Evolutionary conservation across 129 eudicot species (phyloP), one percentile per base, ranked within the genome.

Genomic region (Flaveria robusta): DNA sequence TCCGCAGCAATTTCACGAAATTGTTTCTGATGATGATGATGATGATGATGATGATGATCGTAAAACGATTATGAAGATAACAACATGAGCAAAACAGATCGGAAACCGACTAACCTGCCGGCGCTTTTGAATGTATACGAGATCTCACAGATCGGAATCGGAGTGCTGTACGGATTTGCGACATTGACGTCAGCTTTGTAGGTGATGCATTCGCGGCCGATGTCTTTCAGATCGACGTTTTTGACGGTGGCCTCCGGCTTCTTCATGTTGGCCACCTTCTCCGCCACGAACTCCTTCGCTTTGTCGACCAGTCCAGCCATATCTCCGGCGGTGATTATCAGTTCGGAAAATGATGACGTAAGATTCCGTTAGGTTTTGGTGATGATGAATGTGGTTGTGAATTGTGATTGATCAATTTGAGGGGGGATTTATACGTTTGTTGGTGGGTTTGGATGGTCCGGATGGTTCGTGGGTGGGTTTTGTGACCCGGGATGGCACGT

Each of bases 81-180:
- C 7, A 51, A 51, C 22, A 10, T 1, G 15, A n/a, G 22, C 8
- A 16, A 14, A 54, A 54, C 23, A 15, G 58, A n/a, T 51, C 11
- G 10, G 2, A 51, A 51, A 51, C 9, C 2, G 58, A 51, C 8
- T 0, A 12, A 47, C 98, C 96, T 86, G 85, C 49, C 83, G 71
- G 79, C 88, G 54, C 96, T 84, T 76, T 92, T 90, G 87, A 92
- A 88, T 49, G 83, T 47, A 81, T 92, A 92, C 5, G 81, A 67
- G 86, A 90, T 85, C 52, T 92, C 85, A 73, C 94, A 83, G 68
- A 92, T 87, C 41, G 98, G 96, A 52, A 92, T 78, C 20, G 96
- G 8, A 16, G 78, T 64, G 62, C 81, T 34, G 73, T 90, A 92
- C 3, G 98, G 98, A 77, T 92, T 92, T 19, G 65, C 64, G 29